phyloP scores from a whole-genome alignment of 2,329 filamentous ascomycete genomes.

The Clonostachys chloroleuca region DNA sequence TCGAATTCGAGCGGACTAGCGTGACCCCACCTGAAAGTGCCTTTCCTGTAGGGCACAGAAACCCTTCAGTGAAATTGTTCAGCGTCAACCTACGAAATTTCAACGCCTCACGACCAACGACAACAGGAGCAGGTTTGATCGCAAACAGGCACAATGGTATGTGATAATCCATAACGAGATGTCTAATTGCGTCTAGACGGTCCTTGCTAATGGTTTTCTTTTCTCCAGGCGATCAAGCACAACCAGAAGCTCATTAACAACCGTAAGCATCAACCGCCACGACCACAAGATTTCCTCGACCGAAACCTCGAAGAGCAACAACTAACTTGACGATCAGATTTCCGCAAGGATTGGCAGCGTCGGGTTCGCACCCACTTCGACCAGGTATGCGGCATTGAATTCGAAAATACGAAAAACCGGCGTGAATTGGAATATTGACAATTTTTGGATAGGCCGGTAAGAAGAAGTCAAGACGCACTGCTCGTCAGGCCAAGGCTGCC shows the following conservation, averaged over 20 bases:
- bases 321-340: constrained; percentile 59
- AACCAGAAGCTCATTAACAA: constrained; percentile 98
- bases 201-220: constrained; percentile 17
- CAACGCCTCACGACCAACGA: constrained; percentile 33
- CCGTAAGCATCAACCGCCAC: constrained; percentile 55
- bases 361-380: constrained; percentile 99
- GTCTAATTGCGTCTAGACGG: background rate
- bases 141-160: constrained; percentile 51
- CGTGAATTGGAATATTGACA: constrained; percentile 1
- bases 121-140: constrained; percentile 42
- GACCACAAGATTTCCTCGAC: background rate
- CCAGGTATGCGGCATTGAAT: constrained; percentile 66
- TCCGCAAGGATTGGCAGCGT: constrained; percentile 99
- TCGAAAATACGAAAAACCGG: background rate
- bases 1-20: background rate
- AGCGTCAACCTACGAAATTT: constrained; percentile 30
- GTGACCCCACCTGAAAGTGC: constrained; percentile 23
- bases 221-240: constrained; percentile 90
- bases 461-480: constrained; percentile 88
- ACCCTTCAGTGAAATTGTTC: constrained; percentile 35
- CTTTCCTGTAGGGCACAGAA: constrained; percentile 31
- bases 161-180: background rate
- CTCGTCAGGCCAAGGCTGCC: constrained; percentile 91
- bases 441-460: constrained; percentile 69
- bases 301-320: constrained; percentile 9